Conservation (phyloP, 768 basidiomycete species). For the Rhizopogon roseolus region DNA sequence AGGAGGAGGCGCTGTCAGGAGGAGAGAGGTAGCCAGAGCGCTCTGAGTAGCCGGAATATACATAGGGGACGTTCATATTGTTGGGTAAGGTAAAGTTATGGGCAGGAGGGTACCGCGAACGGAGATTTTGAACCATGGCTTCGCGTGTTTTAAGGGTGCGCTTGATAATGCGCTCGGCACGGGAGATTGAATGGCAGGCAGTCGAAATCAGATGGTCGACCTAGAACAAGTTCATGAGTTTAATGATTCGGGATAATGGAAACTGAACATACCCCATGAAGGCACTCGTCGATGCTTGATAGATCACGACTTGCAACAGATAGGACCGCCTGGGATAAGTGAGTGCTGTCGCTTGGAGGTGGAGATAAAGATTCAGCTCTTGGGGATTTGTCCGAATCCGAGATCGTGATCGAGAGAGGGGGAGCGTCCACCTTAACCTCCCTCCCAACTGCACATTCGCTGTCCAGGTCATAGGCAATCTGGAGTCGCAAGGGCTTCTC, state of each 20-base stretch:
- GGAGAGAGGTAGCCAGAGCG: constrained; percentile 19
- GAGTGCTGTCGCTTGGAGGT: constrained; percentile 25
- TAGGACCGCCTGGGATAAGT: constrained; percentile 44
- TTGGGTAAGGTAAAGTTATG: constrained; percentile 16
- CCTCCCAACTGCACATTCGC: constrained; percentile 35
- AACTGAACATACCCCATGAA: constrained; percentile 43
- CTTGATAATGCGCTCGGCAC: constrained; percentile 53
- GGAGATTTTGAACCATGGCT: constrained; percentile 40
- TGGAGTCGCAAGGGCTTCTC: constrained; percentile 34
- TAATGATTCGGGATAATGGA: constrained; percentile 4
- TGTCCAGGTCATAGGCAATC: constrained; percentile 37
- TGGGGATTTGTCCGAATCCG: constrained; percentile 16
- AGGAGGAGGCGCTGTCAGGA: constrained; percentile 13
- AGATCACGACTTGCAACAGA: constrained; percentile 54
- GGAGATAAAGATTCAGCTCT: constrained; percentile 5
- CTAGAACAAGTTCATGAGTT: constrained; percentile 25
- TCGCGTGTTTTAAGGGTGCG: constrained; percentile 54
- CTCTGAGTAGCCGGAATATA: constrained; percentile 1
- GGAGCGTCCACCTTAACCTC: constrained; percentile 24
- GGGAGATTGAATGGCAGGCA: constrained; percentile 50
- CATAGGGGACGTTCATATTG: constrained; percentile 1
- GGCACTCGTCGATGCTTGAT: constrained; percentile 45
- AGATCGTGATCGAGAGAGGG: constrained; percentile 15
- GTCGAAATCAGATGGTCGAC: constrained; percentile 52
- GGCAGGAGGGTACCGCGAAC: constrained; percentile 19